These are phyloP conservation scores for Diplodia intermedia DNA, from an alignment of 2,329 filamentous ascomycete genomes.

Conservation along the genomic window DNA sequence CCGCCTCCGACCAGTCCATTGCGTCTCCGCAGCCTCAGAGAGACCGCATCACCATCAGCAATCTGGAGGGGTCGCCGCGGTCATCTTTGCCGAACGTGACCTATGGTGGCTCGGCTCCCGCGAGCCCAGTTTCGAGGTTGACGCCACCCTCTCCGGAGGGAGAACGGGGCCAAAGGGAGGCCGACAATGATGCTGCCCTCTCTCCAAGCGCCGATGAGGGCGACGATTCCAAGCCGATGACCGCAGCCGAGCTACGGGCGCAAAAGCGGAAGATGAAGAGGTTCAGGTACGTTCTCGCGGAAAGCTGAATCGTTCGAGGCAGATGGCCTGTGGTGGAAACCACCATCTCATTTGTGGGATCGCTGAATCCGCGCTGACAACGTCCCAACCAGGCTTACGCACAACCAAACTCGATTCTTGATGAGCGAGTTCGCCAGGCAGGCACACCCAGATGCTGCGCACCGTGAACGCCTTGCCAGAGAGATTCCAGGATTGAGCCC, in stretches of 20 bases:
- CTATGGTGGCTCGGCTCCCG: constrained; percentile 54
- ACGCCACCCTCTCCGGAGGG: constrained; percentile 53
- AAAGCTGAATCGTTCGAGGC: not conserved
- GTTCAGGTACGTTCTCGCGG: constrained; percentile 65
- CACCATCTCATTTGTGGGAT: not conserved
- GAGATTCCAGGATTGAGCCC: constrained; percentile 93
- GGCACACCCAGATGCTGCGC: constrained; percentile 89
- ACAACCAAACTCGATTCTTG: constrained; percentile 95
- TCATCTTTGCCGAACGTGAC: constrained; percentile 44
- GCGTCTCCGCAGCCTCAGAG: constrained; percentile 40
- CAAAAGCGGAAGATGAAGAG: constrained; percentile 71
- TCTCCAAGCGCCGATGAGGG: constrained; percentile 40
- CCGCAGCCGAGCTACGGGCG: constrained; percentile 56
- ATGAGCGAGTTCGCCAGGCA: constrained; percentile 98
- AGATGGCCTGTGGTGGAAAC: not conserved
- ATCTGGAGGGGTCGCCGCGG: constrained; percentile 46
- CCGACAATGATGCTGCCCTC: constrained; percentile 49
- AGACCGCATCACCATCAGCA: constrained; percentile 43
- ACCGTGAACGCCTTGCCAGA: constrained; percentile 82
- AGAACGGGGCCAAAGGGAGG: constrained; percentile 50
- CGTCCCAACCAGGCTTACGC: constrained; percentile 72
- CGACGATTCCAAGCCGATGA: constrained; percentile 49
- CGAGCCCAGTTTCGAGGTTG: constrained; percentile 54
- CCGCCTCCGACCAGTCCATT: constrained; percentile 34
- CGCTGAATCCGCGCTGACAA: constrained; percentile 16